phyloP scores from a whole-genome alignment of 352 stramenopile species.

The Pythium rhizo-oryzae region DNA sequence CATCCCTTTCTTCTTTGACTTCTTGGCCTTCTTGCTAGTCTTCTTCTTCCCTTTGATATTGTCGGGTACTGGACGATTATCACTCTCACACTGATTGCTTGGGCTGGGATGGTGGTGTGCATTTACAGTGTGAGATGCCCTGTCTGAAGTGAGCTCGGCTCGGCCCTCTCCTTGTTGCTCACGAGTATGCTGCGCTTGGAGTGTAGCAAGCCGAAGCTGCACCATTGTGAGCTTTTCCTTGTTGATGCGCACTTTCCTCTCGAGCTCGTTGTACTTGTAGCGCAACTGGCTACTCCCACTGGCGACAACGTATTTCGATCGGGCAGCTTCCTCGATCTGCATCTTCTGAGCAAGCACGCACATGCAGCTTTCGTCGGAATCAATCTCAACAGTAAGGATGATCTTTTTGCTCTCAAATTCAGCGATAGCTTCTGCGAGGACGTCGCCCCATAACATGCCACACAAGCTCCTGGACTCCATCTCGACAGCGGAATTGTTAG shows the following conservation, averaged over 20 bases:
- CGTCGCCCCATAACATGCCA: conserved; percentile 21
- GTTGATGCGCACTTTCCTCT: conserved; percentile 44
- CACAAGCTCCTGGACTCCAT: background rate
- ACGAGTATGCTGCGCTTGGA: conserved; percentile 14
- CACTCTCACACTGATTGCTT: background rate
- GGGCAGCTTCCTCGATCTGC: conserved; percentile 19
- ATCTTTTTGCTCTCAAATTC: conserved; percentile 40
- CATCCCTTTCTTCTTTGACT: conserved; percentile 12
- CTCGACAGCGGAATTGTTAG: background rate
- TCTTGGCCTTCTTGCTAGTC: background rate
- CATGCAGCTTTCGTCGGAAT: conserved; percentile 40
- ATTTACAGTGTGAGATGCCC: background rate
- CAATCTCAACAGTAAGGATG: conserved; percentile 45
- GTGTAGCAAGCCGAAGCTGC: conserved; percentile 28
- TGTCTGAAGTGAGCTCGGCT: background rate
- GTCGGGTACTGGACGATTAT: background rate
- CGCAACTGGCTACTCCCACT: conserved; percentile 25
- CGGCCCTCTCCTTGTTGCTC: background rate
- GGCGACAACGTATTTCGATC: conserved; percentile 15
- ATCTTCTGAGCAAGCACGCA: conserved; percentile 34
- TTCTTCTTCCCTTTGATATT: background rate
- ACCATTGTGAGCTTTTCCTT: conserved; percentile 43
- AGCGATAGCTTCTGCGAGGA: conserved; percentile 26
- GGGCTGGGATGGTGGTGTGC: background rate
- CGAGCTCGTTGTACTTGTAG: conserved; percentile 34